Percentiles rank a stretch among this genome's conserved stretches.
phyloP scores from a whole-genome alignment of 2,329 filamentous ascomycete genomes.

The Ciborinia camelliae region DNA sequence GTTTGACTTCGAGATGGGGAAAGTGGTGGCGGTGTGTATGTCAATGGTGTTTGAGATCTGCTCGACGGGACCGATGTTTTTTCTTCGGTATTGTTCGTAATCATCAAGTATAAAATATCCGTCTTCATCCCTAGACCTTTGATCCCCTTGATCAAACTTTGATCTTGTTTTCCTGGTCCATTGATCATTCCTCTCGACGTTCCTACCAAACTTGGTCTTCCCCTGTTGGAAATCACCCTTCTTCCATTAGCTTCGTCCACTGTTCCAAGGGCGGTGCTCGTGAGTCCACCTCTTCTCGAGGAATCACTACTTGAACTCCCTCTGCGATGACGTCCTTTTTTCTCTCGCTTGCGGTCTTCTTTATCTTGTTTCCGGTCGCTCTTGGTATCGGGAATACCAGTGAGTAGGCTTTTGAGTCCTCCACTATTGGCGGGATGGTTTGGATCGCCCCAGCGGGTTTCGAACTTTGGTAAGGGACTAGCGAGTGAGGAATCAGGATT shows the following conservation, averaged over 20 bases:
- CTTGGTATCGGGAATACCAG: not conserved
- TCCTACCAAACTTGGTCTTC: not conserved
- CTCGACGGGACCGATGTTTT: not conserved
- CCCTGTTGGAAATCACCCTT: not conserved
- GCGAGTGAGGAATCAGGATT: not conserved
- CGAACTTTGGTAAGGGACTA: not conserved
- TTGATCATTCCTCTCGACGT: constrained; percentile 4
- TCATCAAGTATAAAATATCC: constrained; percentile 17
- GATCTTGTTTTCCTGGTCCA: constrained; percentile 11
- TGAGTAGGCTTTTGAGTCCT: constrained; percentile 11
- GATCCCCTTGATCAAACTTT: constrained; percentile 11
- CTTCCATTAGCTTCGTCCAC: not conserved
- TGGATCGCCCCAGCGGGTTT: constrained; percentile 9
- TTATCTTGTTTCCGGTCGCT: not conserved
- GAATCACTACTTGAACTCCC: constrained; percentile 1
- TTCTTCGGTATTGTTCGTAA: constrained; percentile 6
- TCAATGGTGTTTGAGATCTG: not conserved
- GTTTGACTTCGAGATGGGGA: not conserved
- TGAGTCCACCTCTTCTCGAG: not conserved
- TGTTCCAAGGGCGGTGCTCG: not conserved
- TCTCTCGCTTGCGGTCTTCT: not conserved
- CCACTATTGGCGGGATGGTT: constrained; percentile 6
- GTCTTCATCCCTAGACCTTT: constrained; percentile 14
- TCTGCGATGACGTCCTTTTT: not conserved
- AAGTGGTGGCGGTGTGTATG: not conserved